Base-by-base conservation (phyloP, 1,139 yeast genomes). In the Blastobotrys petasosporus region DNA sequence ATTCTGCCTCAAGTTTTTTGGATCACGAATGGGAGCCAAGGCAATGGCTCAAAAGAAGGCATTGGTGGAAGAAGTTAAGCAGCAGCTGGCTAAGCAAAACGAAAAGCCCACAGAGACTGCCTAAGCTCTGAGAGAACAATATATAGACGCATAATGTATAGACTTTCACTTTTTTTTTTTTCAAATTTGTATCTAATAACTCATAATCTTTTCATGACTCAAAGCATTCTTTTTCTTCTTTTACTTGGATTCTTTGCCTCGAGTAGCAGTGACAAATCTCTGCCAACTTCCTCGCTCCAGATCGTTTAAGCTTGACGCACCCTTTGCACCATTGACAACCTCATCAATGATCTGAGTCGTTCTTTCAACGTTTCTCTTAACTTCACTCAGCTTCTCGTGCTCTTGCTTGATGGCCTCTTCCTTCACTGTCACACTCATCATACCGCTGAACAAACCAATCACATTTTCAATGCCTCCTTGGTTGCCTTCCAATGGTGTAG, bases 381-480 rank as follows among this genome's bases (percentile, higher is more conserved):
- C 57, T 50, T 72, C 76, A 28, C 63, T 61, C 41, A 63, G 72
- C 51, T 68, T 71, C 51, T 76, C 80, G 42, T 71, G 61, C 43
- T 74, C 79, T 53, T 75, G 78, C 57, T 74, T 75, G 28, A 74
- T 70, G 11, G 77, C 75, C 38, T 64, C 69, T 20, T 73, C 80
- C 53, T 70, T 70, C 44, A 73, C 61, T 45, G 65, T 68, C 29
- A 65, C 64, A 32, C 63, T 61, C 30, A 71, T 51, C 37, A 67
- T 53, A 36, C 63, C 64, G 12, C 56, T 55, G 46, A 67, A 63
- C 39, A 64, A 65, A 6, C 58, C 61, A 25, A 67, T 63, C n/a
- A 50, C 43, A 37, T 39, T 47, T 17, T 39, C 41, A 17, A 47
- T 32, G 1, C 51, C 52, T 10, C 50, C 50, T n/a, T 39, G 46